Base-by-base conservation (phyloP, 192 early-diverging fungal species). In the Linnemannia hyalina region DNA sequence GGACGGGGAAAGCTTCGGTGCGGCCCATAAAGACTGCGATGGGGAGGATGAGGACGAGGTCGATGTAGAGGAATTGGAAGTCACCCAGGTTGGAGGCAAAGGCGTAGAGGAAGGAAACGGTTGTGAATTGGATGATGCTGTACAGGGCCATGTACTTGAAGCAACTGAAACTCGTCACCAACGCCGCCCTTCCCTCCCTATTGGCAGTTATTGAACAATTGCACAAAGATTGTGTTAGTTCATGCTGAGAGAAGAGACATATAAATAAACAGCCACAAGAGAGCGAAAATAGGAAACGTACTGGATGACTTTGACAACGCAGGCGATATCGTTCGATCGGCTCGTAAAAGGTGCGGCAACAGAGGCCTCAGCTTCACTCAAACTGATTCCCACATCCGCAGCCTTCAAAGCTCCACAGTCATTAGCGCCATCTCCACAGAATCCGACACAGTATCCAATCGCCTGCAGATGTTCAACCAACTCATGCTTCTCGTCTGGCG, bases 131-230 rank as follows among this genome's bases (percentile, higher is more conserved):
- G 80, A 99, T 98, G 70, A 99, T 92, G 73, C 94, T 95, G 88
- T 99, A 99, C 46, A 99, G 89, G 3, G 98, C 97, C 97, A 99
- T 98, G 88, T 95, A 99, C 91, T 99, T 98, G 94, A 99, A 99
- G 90, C 97, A 98, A 82, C 94, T 96, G 88, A 99, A 99, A 80
- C 95, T 97, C 11, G 99, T 99, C 55, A 98, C 97, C 68, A 99
- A 91, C 13, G 99, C 97, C 0, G 97, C 97, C 9, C 99, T 90
- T 35, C 99, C 99, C 80, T 99, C 98, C 73, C 96, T 93, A 82
- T 23, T 3, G 15, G 44, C 13, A 13, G 44, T 46, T 46, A 46
- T 46, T 46, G 41, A 44, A 55, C 32, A 32, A 3, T 7, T 0
- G 3, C 15, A 74, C 7, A 32, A 7, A 23, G 20, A 38, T 13